A percentile compares a stretch with the other conserved stretches of the same genome.
Evolutionary conservation across 1,284 basidiomycete species (phyloP).

Genomic region (Pyrrhoderma lamaoense): DNA sequence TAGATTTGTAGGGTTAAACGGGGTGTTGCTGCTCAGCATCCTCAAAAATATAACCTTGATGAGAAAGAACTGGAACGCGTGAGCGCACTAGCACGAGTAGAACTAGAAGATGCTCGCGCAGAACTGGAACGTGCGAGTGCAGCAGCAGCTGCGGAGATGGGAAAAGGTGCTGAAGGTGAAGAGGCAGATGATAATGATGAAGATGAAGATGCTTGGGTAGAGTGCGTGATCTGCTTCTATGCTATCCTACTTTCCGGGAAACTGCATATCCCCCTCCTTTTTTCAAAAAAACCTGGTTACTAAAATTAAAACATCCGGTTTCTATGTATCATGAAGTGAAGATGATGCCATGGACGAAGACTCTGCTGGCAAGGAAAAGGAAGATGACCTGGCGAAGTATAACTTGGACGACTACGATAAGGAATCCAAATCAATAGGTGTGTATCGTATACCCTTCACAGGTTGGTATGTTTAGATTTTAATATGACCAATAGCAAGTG

Average conservation of each 20-base stretch:
- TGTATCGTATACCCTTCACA: slow-evolving; percentile 17
- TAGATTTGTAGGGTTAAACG: slow-evolving; percentile 65
- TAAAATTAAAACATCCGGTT: no score
- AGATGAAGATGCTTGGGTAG: slow-evolving; percentile 62
- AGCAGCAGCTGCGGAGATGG: slow-evolving; percentile 62
- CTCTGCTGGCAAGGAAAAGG: slow-evolving; percentile 27
- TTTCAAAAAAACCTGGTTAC: no score
- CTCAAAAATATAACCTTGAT: slow-evolving; percentile 86
- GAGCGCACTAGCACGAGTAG: slow-evolving; percentile 79
- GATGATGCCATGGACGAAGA: slow-evolving; percentile 47
- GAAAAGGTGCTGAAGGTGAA: slow-evolving; percentile 47
- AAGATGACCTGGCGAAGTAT: slow-evolving; percentile 84
- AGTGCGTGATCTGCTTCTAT: slow-evolving; percentile 52
- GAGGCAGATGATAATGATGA: slow-evolving; percentile 53
- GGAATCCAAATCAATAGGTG: slow-evolving; percentile 61
- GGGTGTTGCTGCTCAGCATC: slow-evolving; percentile 71
- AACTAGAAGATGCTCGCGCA: slow-evolving; percentile 80
- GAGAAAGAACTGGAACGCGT: slow-evolving; percentile 89
- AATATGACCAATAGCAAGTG: slow-evolving; percentile 45
- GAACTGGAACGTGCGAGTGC: slow-evolving; percentile 80
- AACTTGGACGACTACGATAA: slow-evolving; percentile 93
- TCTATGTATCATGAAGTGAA: slow-evolving; percentile 38
- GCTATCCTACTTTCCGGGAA: slow-evolving; percentile 1
- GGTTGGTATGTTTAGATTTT: slow-evolving; percentile 4
- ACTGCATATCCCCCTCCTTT: neutral